These are phyloP conservation scores for Auriculariales sp. DNA, from an alignment of 768 basidiomycete genomes.

Conservation along the genomic window DNA sequence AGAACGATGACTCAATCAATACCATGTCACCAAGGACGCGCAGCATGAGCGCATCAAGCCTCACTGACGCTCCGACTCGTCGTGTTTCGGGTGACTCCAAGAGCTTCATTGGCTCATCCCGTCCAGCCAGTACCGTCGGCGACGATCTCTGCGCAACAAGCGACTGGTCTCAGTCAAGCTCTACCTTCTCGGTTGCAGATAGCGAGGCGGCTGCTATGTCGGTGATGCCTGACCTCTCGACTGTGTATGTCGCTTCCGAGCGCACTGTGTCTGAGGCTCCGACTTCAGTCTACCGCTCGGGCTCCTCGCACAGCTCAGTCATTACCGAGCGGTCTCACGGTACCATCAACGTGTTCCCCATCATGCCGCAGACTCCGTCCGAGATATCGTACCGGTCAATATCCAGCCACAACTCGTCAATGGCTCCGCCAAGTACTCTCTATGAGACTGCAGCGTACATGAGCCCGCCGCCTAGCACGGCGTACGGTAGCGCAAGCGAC, in stretches of 20 bases:
- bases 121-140: background rate
- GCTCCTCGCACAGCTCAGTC: background rate
- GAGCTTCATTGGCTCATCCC: background rate
- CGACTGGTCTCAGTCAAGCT: background rate
- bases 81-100: background rate
- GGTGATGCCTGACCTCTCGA: background rate
- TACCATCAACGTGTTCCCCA: background rate
- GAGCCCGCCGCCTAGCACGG: background rate
- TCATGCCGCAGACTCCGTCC: background rate
- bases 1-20: conserved; percentile 26
- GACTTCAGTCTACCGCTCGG: background rate
- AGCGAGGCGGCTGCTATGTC: background rate
- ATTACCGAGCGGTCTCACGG: background rate
- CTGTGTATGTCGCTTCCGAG: background rate
- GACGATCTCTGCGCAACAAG: background rate
- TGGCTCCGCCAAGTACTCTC: background rate
- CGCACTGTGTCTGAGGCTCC: background rate
- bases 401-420: background rate
- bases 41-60: background rate
- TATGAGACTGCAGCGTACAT: background rate
- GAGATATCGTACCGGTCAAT: background rate
- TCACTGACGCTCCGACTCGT: background rate
- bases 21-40: background rate
- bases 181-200: background rate
- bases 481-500: background rate